Base-by-base conservation (phyloP, 2,329 filamentous ascomycete genomes). In the Didymella pomorum region DNA sequence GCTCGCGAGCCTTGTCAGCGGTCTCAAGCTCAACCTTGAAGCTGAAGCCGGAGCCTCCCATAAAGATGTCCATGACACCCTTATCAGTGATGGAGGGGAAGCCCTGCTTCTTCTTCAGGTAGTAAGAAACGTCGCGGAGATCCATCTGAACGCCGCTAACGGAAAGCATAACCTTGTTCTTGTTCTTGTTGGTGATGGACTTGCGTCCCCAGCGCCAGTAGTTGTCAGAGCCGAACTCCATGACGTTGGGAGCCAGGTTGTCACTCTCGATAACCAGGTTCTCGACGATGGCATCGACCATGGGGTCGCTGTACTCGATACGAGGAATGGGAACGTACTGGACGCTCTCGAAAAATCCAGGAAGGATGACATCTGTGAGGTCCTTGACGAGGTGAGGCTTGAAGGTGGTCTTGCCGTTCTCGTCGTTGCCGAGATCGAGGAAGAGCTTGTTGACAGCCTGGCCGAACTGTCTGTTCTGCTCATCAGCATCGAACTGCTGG, bases 171-270 rank as follows among this genome's bases (percentile, higher is more conserved):
- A 94, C 83, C 77, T 89, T 89, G 79, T 97, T 93, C 79, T 91
- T 89, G 78, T 87, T 89, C 82, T 89, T 92, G 83, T 86, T 96
- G 70, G 85, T 82, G 69, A 93, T 84, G 76, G 89, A 89, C 87
- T 96, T 97, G 74, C 95, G 92, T 35, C 94, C 95, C 88, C 91
- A 97, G 67, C 91, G 89, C 86, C 93, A 92, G 82, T 95, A 96
- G 82, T 98, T 95, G 80, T 98, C 93, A 74, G 88, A 95, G 58
- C 88, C 86, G 61, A 98, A 84, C 77, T 99, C 94, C 37, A 96
- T 78, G 5, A 94, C 84, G 70, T 99, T 99, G 63, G 95, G 95
- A 80, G 93, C 92, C 68, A 99, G 88, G 80, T 99, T 99, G 82
- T 98, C 93, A 65, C 92, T 93, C 81, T 99, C 95, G 51, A 99